phyloP scores from a whole-genome alignment of 2,329 filamentous ascomycete genomes.

The Didymella lethalis region DNA sequence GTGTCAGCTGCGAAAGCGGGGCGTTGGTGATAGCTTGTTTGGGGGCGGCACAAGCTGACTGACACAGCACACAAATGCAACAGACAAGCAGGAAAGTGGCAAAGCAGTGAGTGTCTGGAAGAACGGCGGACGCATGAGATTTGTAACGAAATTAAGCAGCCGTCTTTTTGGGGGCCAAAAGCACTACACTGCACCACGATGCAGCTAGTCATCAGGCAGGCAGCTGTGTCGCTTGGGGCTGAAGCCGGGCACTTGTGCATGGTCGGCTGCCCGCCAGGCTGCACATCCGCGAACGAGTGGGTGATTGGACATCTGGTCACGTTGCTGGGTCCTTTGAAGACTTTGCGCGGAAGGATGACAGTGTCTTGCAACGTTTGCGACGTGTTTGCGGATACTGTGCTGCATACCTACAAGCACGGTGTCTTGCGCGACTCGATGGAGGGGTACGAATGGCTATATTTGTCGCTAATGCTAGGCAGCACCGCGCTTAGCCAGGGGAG shows the following conservation, averaged over 20 bases:
- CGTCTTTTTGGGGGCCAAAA: conserved; percentile 36
- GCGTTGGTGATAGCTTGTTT: conserved; percentile 24
- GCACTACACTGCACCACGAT: conserved; percentile 28
- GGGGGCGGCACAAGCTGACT: conserved; percentile 35
- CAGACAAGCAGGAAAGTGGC: conserved; percentile 27
- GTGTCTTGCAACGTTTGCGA: conserved; percentile 6
- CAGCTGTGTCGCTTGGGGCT: conserved; percentile 28
- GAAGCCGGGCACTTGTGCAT: conserved; percentile 28
- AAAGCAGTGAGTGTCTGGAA: conserved; percentile 22
- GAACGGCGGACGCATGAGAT: conserved; percentile 30
- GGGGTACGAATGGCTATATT: conserved; percentile 14
- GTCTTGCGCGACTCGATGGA: conserved; percentile 7
- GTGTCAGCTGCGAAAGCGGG: conserved; percentile 30
- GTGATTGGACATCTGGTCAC: conserved; percentile 23
- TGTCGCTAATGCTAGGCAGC: conserved; percentile 15
- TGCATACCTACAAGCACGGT: conserved; percentile 1
- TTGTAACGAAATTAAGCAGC: conserved; percentile 32
- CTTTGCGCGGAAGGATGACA: conserved; percentile 6
- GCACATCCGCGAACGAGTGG: conserved; percentile 17
- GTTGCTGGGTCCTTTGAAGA: conserved; percentile 8
- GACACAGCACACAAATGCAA: conserved; percentile 28
- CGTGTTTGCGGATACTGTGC: conserved; percentile 7
- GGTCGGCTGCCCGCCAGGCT: conserved; percentile 34
- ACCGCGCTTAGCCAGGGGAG: conserved; percentile 14
- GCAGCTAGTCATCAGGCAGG: conserved; percentile 45